phyloP scores from a whole-genome alignment of 2,329 filamentous ascomycete genomes.

The Teratosphaeriaceae sp. region DNA sequence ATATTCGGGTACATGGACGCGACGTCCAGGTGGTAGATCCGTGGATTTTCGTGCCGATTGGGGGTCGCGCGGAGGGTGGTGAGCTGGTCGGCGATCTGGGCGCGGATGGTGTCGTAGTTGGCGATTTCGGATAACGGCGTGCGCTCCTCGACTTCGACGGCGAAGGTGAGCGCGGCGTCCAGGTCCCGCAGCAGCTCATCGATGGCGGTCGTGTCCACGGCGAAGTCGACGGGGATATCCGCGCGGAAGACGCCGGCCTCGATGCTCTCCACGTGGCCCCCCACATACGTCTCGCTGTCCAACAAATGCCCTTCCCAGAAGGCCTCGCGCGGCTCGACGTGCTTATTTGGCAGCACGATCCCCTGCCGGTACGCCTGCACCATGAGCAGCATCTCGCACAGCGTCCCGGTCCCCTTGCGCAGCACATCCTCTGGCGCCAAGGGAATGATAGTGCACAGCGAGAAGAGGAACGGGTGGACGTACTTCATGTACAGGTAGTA shows the following conservation, averaged over 20 bases:
- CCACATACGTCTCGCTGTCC: slow-evolving; percentile 96
- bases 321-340: slow-evolving; percentile 79
- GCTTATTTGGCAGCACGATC: slow-evolving; percentile 94
- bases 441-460: slow-evolving; percentile 91
- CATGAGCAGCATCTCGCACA: slow-evolving; percentile 99
- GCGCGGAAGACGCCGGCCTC: slow-evolving; percentile 95
- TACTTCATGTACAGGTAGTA: slow-evolving; percentile 99
- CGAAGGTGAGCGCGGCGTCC: slow-evolving; percentile 83
- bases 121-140: slow-evolving; percentile 45
- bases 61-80: slow-evolving; percentile 71
- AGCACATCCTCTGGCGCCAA: slow-evolving; percentile 87
- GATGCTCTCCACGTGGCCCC: slow-evolving; percentile 98
- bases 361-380: slow-evolving; percentile 90
- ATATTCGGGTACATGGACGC: slow-evolving; percentile 99
- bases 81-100: slow-evolving; percentile 68
- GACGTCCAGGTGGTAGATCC: slow-evolving; percentile 97
- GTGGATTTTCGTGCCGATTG: slow-evolving; percentile 73
- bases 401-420: slow-evolving; percentile 90
- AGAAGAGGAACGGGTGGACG: slow-evolving; percentile 99
- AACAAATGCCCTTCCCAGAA: slow-evolving; percentile 97
- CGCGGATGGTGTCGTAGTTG: slow-evolving; percentile 59
- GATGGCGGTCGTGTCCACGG: slow-evolving; percentile 78
- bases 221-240: slow-evolving; percentile 92
- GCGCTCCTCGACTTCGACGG: slow-evolving; percentile 49
- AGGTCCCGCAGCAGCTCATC: slow-evolving; percentile 83